Evolutionary conservation across 495 filamentous ascomycete species (phyloP).

Genomic region (Neurospora sp.): DNA sequence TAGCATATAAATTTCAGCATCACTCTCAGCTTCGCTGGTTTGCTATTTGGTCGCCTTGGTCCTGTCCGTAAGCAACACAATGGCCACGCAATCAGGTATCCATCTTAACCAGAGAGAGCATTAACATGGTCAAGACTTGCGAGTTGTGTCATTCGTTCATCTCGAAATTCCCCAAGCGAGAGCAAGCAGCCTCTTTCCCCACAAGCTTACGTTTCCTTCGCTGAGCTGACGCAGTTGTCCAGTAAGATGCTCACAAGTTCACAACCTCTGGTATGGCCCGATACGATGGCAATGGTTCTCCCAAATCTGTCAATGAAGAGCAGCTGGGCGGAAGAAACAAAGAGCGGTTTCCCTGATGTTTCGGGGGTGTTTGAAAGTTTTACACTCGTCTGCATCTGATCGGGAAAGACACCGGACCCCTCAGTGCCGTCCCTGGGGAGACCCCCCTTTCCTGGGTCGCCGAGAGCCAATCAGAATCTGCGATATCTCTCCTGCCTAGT

Average conservation of each 20-base stretch:
- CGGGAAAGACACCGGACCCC: neutral
- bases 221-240: neutral
- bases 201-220: neutral
- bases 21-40: neutral
- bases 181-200: neutral
- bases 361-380: neutral
- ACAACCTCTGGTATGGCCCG: neutral
- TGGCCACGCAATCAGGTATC: neutral
- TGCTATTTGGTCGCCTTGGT: neutral
- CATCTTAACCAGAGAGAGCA: neutral
- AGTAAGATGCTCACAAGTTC: neutral
- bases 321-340: neutral
- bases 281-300: neutral
- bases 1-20: neutral
- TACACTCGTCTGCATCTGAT: neutral
- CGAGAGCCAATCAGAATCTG: neutral
- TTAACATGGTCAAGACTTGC: neutral
- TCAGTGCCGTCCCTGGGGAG: neutral
- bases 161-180: neutral
- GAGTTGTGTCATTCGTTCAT: neutral
- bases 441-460: neutral
- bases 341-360: neutral
- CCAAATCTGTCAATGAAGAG: neutral
- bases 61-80: neutral
- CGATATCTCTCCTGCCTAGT: neutral